A percentile compares a stretch with the other conserved stretches of the same genome.
Evolutionary conservation across 2,329 filamentous ascomycete species (phyloP).

Genomic region (Exophiala dermatitidis): DNA sequence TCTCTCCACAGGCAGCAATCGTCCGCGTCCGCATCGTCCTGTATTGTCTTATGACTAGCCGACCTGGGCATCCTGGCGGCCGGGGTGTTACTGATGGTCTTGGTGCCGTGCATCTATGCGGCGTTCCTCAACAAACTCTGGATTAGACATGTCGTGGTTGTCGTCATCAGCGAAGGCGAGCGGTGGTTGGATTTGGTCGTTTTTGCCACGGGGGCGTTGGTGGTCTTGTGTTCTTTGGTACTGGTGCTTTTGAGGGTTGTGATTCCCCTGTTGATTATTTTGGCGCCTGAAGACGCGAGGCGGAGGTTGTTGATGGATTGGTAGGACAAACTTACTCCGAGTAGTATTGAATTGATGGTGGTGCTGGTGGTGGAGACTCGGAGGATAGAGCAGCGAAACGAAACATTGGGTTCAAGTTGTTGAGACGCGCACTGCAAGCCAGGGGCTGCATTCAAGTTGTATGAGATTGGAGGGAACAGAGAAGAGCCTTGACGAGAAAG

Average conservation of each 20-base stretch:
- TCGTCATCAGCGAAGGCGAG: constrained; percentile 7
- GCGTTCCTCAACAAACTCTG: constrained; percentile 5
- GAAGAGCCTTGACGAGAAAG: too few relatives aligned
- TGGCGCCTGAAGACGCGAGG: neutral
- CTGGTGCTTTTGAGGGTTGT: constrained; percentile 7
- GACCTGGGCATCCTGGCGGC: constrained; percentile 6
- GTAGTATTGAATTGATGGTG: neutral
- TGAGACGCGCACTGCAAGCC: too few relatives aligned
- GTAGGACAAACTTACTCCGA: neutral
- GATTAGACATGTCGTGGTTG: constrained; percentile 8
- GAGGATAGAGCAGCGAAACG: too few relatives aligned
- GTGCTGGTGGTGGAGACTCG: too few relatives aligned
- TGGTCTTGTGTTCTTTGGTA: constrained; percentile 48
- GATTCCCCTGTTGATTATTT: neutral
- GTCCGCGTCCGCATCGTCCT: constrained; percentile 23
- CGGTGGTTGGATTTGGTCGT: constrained; percentile 46
- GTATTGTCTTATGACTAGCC: constrained; percentile 40
- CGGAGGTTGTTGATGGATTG: neutral
- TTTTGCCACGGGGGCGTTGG: constrained; percentile 53
- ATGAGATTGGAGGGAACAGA: too few relatives aligned
- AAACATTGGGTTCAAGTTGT: too few relatives aligned
- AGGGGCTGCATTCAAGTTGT: too few relatives aligned
- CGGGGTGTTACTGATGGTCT: constrained; percentile 2
- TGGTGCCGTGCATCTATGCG: constrained; percentile 10
- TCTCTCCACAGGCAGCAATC: constrained; percentile 26